Evolutionary conservation across 2,329 filamentous ascomycete species (phyloP).

Genomic region (Cryphonectria japonica): DNA sequence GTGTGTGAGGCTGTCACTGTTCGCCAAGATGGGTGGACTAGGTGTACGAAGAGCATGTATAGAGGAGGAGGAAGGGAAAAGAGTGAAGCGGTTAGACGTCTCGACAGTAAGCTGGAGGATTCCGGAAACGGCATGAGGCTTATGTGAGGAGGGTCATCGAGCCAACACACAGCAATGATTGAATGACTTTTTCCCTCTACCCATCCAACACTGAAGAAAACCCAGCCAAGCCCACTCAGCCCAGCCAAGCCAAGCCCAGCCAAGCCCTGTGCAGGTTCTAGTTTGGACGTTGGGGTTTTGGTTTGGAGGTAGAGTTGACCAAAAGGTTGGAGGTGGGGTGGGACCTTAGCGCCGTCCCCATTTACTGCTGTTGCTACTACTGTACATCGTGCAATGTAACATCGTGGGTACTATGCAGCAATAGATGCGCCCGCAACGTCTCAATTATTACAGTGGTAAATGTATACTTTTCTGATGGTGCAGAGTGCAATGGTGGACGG

Average conservation of each 20-base stretch:
- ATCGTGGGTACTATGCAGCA: no score
- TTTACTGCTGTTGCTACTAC: not conserved
- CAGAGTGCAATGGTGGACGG: no score
- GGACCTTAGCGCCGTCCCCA: not conserved
- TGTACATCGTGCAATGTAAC: not conserved
- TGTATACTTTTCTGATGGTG: no score
- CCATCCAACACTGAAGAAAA: not conserved
- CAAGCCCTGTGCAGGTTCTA: not conserved
- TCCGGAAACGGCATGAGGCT: slow-evolving; percentile 4
- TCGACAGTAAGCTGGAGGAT: not conserved
- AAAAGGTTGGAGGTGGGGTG: not conserved
- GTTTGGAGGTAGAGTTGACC: not conserved
- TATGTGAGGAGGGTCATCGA: not conserved
- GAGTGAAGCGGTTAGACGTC: not conserved
- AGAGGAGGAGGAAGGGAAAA: not conserved
- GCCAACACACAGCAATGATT: not conserved
- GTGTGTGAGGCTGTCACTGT: not conserved
- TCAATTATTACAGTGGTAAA: no score
- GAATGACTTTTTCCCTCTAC: not conserved
- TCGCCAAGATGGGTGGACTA: not conserved
- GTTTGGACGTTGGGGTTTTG: not conserved
- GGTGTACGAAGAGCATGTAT: not conserved
- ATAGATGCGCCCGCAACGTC: no score
- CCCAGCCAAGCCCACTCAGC: slow-evolving; percentile 4
- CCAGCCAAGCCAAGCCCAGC: not conserved